A percentile compares a stretch with the other conserved stretches of the same genome.
Conservation (phyloP, 169 alveolate species). For the Cryptosporidium viatorum region DNA sequence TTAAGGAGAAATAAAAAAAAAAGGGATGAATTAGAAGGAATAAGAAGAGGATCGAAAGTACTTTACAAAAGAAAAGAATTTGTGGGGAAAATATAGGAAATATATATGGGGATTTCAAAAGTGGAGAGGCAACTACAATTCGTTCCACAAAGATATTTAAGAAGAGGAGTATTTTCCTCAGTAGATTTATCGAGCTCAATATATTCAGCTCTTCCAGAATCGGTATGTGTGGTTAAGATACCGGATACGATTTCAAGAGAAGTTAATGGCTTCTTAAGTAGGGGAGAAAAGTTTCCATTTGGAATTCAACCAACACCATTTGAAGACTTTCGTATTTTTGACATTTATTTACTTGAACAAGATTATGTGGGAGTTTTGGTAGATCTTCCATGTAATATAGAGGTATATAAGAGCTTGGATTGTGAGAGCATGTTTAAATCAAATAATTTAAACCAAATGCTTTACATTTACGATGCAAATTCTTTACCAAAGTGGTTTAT, state of each 20-base stretch:
- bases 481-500: slow-evolving; percentile 45
- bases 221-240: slow-evolving; percentile 77
- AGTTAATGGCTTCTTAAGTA: slow-evolving; percentile 60
- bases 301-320: slow-evolving; percentile 80
- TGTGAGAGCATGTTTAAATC: slow-evolving; percentile 86
- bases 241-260: slow-evolving; percentile 75
- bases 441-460: slow-evolving; percentile 77
- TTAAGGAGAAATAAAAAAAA: neutral
- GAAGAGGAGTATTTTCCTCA: slow-evolving; percentile 70
- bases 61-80: neutral
- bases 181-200: slow-evolving; percentile 56
- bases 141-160: slow-evolving; percentile 60
- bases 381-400: slow-evolving; percentile 87
- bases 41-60: neutral
- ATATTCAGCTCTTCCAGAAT: slow-evolving; percentile 47
- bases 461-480: slow-evolving; percentile 77
- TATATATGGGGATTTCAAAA: slow-evolving; percentile 11
- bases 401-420: slow-evolving; percentile 87
- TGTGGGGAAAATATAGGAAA: neutral
- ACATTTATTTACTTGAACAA: slow-evolving; percentile 73
- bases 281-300: slow-evolving; percentile 69
- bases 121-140: slow-evolving; percentile 5
- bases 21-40: no score
- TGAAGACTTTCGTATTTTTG: slow-evolving; percentile 77
- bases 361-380: slow-evolving; percentile 82